These are phyloP conservation scores for Wickerhamomyces ciferrii DNA, from an alignment of 805 yeast species.

Conservation along the genomic window DNA sequence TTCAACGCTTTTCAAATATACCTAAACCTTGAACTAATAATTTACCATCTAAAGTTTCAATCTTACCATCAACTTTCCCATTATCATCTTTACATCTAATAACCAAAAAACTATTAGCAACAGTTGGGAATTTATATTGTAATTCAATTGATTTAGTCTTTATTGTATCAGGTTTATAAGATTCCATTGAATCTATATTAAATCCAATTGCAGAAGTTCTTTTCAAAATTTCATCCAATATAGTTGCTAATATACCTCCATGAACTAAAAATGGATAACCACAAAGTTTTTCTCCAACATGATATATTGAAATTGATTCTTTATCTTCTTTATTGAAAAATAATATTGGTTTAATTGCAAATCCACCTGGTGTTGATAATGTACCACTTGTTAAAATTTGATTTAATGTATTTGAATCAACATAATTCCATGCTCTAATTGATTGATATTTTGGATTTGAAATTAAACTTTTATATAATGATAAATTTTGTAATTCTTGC, in stretches of 20 bases:
- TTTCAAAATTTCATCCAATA: constrained; percentile 72
- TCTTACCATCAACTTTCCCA: constrained; percentile 41
- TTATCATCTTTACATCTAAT: constrained; percentile 44
- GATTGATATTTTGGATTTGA: constrained; percentile 30
- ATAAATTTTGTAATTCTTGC: constrained; percentile 40
- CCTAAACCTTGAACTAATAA: constrained; percentile 56
- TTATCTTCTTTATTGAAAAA: constrained; percentile 51
- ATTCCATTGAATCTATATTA: constrained; percentile 24
- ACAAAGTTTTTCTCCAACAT: constrained; percentile 70
- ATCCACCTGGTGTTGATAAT: constrained; percentile 70
- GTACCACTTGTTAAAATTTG: constrained; percentile 41
- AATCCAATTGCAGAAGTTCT: constrained; percentile 39
- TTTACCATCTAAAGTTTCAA: constrained; percentile 49
- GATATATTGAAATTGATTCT: constrained; percentile 64
- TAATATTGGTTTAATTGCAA: constrained; percentile 67
- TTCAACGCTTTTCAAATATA: constrained; percentile 24
- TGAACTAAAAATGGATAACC: constrained; percentile 88
- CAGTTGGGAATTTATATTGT: constrained; percentile 64
- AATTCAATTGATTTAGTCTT: constrained; percentile 44
- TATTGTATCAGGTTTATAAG: constrained; percentile 34
- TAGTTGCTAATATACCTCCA: constrained; percentile 82
- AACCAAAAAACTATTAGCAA: constrained; percentile 72
- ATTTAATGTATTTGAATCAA: constrained; percentile 34
- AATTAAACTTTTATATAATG: constrained; percentile 44
- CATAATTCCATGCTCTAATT: constrained; percentile 37